Conservation (phyloP, 1,139 yeast genomes). For the Saccharomyces hybrid region DNA sequence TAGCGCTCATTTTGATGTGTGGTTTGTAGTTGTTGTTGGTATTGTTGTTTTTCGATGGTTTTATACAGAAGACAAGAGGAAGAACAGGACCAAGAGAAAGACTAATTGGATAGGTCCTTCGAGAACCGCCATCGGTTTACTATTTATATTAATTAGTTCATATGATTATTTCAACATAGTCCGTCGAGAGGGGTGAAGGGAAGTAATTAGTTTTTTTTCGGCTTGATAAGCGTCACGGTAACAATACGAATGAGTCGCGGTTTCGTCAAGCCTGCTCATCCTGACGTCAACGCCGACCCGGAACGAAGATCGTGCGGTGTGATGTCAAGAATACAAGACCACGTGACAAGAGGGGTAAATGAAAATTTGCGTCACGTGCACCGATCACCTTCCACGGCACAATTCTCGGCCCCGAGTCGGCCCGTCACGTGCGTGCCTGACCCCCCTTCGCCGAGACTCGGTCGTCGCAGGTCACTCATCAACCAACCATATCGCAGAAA, state of each 20-base stretch:
- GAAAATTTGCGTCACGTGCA: background rate
- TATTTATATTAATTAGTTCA: background rate
- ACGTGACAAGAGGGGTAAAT: background rate
- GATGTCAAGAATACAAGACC: background rate
- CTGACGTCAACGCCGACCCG: background rate
- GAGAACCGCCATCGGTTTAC: background rate
- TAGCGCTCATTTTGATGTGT: constrained; percentile 7
- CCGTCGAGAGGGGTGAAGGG: background rate
- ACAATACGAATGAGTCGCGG: background rate
- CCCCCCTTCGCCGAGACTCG: background rate
- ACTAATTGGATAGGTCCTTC: background rate
- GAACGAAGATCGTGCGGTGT: background rate
- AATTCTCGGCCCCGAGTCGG: background rate
- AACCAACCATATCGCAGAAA: background rate
- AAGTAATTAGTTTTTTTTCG: background rate
- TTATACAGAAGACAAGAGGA: background rate
- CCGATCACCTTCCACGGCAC: background rate
- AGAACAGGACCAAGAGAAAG: background rate
- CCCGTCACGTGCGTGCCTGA: background rate
- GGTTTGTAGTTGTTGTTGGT: constrained; percentile 3
- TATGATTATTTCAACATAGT: background rate
- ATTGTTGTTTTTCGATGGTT: background rate
- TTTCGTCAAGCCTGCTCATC: background rate
- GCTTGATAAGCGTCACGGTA: background rate
- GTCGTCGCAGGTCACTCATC: background rate